Conservation (phyloP, 208 protist species). For the Crithidia acanthocephali region DNA sequence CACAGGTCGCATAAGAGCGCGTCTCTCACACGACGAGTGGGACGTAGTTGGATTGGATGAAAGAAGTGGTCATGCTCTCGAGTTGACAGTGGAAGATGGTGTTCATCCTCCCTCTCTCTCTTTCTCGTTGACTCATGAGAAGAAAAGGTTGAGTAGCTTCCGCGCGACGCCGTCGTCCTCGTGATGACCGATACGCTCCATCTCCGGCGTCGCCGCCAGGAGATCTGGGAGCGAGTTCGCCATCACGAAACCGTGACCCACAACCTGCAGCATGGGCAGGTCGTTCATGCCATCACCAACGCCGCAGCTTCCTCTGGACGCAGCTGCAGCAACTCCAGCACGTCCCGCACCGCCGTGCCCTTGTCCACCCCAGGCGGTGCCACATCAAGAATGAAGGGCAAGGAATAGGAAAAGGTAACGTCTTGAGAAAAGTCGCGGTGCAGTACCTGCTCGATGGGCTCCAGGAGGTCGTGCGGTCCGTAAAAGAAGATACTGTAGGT, state of each 20-base stretch:
- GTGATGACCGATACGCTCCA: constrained; percentile 45
- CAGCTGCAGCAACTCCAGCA: constrained; percentile 37
- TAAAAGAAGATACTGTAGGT: constrained; percentile 19
- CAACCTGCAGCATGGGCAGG: constrained; percentile 39
- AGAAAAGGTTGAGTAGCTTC: constrained; percentile 53
- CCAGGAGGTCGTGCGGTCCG: constrained; percentile 27
- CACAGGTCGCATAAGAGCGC: too few species aligned
- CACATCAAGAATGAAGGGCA: constrained; percentile 40
- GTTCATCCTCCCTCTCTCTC: not conserved
- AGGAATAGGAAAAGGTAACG: constrained; percentile 35
- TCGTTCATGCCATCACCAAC: constrained; percentile 75
- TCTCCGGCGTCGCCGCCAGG: constrained; percentile 28
- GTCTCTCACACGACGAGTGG: too few species aligned
- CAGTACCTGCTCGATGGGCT: constrained; percentile 30
- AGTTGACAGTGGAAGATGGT: too few species aligned
- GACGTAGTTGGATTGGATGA: too few species aligned
- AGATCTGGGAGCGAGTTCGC: constrained; percentile 33
- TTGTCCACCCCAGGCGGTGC: constrained; percentile 39
- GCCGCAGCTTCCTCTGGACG: constrained; percentile 35
- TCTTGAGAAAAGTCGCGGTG: constrained; percentile 31
- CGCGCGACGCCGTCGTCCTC: constrained; percentile 52
- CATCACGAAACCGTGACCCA: constrained; percentile 54
- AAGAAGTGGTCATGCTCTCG: too few species aligned
- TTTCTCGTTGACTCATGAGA: not conserved
- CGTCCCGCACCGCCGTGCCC: constrained; percentile 38